Evolutionary conservation across 495 filamentous ascomycete genomes (phyloP).

Genomic region (Penicillium simplicissimum): DNA sequence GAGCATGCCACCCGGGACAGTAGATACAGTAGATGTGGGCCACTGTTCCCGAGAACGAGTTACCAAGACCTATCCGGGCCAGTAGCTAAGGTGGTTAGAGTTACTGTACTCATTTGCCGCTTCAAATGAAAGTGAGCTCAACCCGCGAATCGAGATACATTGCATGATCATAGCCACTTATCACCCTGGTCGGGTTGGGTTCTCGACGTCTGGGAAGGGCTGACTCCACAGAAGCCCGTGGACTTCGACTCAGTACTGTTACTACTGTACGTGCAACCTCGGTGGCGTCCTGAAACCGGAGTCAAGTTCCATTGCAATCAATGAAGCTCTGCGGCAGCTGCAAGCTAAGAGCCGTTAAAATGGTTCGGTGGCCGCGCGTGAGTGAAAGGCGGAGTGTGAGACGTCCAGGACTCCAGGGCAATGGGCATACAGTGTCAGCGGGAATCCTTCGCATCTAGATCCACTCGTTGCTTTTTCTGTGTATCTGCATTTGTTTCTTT

Average conservation of each 20-base stretch:
- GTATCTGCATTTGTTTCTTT: neutral
- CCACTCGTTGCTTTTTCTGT: neutral
- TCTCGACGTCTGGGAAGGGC: neutral
- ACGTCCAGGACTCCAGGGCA: too few species aligned
- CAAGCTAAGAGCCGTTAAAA: slow-evolving; percentile 17
- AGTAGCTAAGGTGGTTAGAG: too few species aligned
- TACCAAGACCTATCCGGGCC: neutral
- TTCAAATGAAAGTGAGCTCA: neutral
- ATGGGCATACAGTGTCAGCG: neutral
- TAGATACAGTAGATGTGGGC: neutral
- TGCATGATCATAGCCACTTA: neutral
- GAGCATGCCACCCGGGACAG: neutral
- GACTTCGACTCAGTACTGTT: neutral
- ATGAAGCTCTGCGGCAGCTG: neutral
- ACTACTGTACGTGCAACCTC: slow-evolving; percentile 15
- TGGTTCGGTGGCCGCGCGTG: slow-evolving; percentile 1
- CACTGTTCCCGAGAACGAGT: neutral
- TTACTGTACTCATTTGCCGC: neutral
- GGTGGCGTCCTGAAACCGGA: slow-evolving; percentile 13
- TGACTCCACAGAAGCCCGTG: neutral
- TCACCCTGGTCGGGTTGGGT: neutral
- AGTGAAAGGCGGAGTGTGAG: slow-evolving; percentile 3
- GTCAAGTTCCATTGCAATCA: slow-evolving; percentile 8
- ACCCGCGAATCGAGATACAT: neutral
- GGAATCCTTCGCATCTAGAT: neutral